Conservation (phyloP, 75 land plant genomes). For the Picea glauca region DNA sequence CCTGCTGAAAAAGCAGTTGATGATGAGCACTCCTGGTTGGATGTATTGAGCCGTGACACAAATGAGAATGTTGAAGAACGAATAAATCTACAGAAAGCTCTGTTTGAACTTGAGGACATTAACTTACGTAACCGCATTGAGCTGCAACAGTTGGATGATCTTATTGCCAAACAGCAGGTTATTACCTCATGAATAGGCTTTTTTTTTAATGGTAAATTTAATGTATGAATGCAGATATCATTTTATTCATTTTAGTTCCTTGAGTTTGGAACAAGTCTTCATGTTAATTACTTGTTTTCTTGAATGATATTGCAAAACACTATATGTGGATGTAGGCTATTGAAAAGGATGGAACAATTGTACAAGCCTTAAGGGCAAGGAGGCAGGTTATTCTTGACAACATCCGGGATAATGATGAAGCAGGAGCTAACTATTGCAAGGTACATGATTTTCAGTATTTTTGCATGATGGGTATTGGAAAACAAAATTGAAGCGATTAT, state of each 20-base stretch:
- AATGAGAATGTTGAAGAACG: slow-evolving; percentile 96
- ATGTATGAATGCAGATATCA: not conserved
- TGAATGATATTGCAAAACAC: slow-evolving; percentile 3
- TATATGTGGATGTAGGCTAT: slow-evolving; percentile 20
- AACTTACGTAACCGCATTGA: slow-evolving; percentile 75
- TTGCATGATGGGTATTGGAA: not conserved
- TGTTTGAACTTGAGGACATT: slow-evolving; percentile 94
- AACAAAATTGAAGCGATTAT: not conserved
- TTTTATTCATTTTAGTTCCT: not conserved
- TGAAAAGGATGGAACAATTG: slow-evolving; percentile 54
- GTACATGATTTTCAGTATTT: slow-evolving; percentile 22
- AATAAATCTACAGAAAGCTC: slow-evolving; percentile 90
- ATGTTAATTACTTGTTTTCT: not conserved
- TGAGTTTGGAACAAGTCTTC: not conserved
- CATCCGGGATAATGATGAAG: slow-evolving; percentile 96
- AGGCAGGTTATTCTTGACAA: slow-evolving; percentile 89
- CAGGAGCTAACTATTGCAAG: slow-evolving; percentile 82
- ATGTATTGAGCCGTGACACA: slow-evolving; percentile 73
- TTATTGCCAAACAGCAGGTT: slow-evolving; percentile 80
- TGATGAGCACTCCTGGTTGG: slow-evolving; percentile 90
- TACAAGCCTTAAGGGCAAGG: slow-evolving; percentile 64
- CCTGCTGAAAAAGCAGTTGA: slow-evolving; percentile 67
- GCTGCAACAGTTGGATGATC: slow-evolving; percentile 90
- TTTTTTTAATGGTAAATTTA: not conserved
- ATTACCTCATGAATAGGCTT: not conserved